Evolutionary conservation across 2,329 filamentous ascomycete genomes (phyloP), one percentile per base, ranked within the genome.

Genomic region (Neopestalotiopsis sp.): DNA sequence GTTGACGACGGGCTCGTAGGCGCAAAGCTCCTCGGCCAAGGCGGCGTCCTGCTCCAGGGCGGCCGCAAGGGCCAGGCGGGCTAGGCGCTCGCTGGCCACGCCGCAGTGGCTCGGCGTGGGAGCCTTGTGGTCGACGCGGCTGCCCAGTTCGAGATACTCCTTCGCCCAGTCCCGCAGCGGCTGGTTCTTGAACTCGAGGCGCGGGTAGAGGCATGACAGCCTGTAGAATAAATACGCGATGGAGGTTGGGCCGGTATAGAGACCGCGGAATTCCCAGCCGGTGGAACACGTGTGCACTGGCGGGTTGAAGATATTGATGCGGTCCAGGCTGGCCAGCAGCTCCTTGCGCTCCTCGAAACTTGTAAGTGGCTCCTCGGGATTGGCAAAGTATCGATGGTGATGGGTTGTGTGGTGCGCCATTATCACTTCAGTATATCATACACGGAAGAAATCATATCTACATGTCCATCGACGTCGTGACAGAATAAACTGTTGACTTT

Each of bases 171-270:
- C 79, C 1, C 76, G 68, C 2, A 85, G 76, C 1, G 78, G 75
- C 68, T 85, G 81, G 1, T 80, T 80, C 40, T 79, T 76, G 68
- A 89, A 78, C 10, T 76, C 71, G 1, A 88, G 70, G 49, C 83
- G 75, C 0, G 87, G 85, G 30, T 85, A 81, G 2, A 76, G 70
- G 2, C 76, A 75, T 5, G 84, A 86, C 2, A 89, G 78, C 9
- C 81, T 80, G 28, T 87, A 82, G 76, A 90, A 87, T 10, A 90
- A 79, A 70, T 87, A 87, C 4, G 86, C 85, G n/a, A 88, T 78
- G 14, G 86, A 85, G 1, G 86, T 89, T 17, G 87, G 87, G 1
- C 87, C 88, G 2, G 78, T 79, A 73, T 85, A 87, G 13, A 90
- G 74, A 0, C 88, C 88, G n/a, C 81, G 79, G 13, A 84, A 77